A percentile compares a stretch with the other conserved stretches of the same genome.
Evolutionary conservation across 345 rosid species (phyloP).

Genomic region (Brassica rapa): DNA sequence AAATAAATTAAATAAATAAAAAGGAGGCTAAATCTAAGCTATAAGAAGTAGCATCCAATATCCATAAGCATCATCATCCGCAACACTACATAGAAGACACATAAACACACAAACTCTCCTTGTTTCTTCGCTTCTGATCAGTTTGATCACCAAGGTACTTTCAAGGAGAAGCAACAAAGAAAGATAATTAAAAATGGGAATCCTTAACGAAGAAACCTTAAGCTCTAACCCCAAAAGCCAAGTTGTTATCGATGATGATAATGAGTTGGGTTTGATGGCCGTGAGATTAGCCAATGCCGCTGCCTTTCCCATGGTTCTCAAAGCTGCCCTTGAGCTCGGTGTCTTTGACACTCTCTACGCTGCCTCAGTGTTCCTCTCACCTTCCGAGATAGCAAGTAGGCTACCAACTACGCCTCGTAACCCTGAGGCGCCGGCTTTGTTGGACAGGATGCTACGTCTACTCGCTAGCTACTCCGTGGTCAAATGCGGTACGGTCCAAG

Average conservation of each 20-base stretch:
- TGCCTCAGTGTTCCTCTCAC: conserved; percentile 37
- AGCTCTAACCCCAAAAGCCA: conserved; percentile 12
- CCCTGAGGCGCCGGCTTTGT: conserved; percentile 44
- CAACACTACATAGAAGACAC: conserved; percentile 1
- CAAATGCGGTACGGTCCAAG: conserved; percentile 3
- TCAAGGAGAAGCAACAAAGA: not conserved
- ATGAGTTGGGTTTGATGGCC: conserved; percentile 47
- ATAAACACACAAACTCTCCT: not conserved
- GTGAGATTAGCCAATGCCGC: conserved; percentile 39
- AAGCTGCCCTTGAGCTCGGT: conserved; percentile 50
- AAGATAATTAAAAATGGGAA: conserved; percentile 7
- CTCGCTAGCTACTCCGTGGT: conserved; percentile 53
- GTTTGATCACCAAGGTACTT: not conserved
- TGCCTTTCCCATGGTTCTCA: conserved; percentile 50
- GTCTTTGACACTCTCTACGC: conserved; percentile 46
- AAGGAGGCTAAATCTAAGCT: not conserved
- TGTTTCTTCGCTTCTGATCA: not conserved
- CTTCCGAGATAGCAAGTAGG: conserved; percentile 44
- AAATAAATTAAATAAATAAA: not conserved
- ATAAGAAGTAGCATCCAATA: not conserved
- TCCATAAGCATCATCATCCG: not conserved
- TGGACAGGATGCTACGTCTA: conserved; percentile 55
- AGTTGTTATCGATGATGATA: conserved; percentile 26
- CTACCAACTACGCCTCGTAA: conserved; percentile 45
- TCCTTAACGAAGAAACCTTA: conserved; percentile 20